Base-by-base conservation (phyloP, 305 asterid genomes). In the Ilex paraguariensis region DNA sequence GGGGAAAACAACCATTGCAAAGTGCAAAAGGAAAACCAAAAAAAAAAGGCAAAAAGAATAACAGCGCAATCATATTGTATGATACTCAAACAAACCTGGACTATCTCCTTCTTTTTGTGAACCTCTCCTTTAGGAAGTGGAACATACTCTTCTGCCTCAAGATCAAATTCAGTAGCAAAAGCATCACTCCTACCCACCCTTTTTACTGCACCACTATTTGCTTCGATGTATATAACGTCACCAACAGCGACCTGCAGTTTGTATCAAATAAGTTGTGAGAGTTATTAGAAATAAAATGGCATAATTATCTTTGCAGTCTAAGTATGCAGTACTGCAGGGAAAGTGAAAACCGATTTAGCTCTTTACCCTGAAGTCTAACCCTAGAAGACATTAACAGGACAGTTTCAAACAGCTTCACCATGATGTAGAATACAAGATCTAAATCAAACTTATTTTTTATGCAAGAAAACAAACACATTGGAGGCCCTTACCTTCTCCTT, bases 121-220 rank as follows among this genome's bases (percentile, higher is more conserved):
- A 93, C 99, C 85, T 93, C 99, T 69, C 97, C 99, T 83, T 93
- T 93, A 57, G 99, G 99, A 63, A 93, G 91, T 54, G 99, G 96
- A 59, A 90, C 99, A 79, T 93, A 90, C 77, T 93, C 99, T 82
- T 90, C 97, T 0, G 97, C 99, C 84, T 93, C 99, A 33, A 93
- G 92, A 77, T 90, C 96, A 79, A 90, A 91, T 72, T 93, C 97
- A 10, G 97, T 87, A 13, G 97, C 97, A 80, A 93, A 93, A 60
- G 92, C 90, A 84, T 93, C 99, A 78, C 99, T 87, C 62, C 97
- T 83, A 55, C 99, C 99, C 60, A 93, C 99, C 81, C 97, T 90
- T 77, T 93, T 93, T 73, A 93, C 97, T 14, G 97, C 97, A 76
- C 99, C 97, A 72, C 97, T 93, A 69, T 93, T 93, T 33, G 88